Evolutionary conservation across 1,284 basidiomycete species (phyloP).

Genomic region (Vanrija sp.): DNA sequence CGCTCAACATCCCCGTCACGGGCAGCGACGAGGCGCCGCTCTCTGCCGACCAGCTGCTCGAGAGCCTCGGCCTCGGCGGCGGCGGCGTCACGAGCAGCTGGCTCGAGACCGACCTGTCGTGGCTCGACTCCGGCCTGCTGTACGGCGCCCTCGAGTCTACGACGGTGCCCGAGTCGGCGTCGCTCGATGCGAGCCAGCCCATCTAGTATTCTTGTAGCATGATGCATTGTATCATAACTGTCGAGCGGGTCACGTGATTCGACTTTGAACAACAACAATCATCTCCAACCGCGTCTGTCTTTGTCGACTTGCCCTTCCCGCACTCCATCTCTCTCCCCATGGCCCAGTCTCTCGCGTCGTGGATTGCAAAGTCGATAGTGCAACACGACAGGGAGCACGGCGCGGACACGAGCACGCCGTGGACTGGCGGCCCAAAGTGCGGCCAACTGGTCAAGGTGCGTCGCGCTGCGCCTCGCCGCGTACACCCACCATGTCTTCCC

Average conservation of each 20-base stretch:
- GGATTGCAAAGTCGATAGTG: constrained; percentile 26
- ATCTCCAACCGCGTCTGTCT: no score
- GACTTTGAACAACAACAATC: no score
- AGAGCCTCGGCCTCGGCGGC: not conserved
- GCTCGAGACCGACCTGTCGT: constrained; percentile 10
- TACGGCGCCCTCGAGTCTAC: constrained; percentile 1
- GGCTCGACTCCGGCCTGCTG: constrained; percentile 8
- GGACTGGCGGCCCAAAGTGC: constrained; percentile 10
- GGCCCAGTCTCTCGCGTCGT: constrained; percentile 5
- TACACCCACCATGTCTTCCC: not conserved
- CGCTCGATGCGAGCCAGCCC: no score
- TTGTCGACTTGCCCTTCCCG: no score
- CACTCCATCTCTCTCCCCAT: no score
- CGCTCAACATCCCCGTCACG: constrained; percentile 5
- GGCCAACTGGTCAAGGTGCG: constrained; percentile 29
- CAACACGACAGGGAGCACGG: constrained; percentile 29
- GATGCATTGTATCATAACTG: no score
- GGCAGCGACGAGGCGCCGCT: not conserved
- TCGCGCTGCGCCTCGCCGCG: not conserved
- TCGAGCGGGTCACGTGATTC: no score
- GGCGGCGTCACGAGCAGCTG: not conserved
- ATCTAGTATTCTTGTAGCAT: no score
- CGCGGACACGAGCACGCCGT: constrained; percentile 17
- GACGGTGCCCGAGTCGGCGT: no score
- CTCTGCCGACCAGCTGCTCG: constrained; percentile 6